A percentile compares a stretch with the other conserved stretches of the same genome.
Evolutionary conservation across 139 green algal genomes (phyloP).

Genomic region (Chlamydomonas applanata): DNA sequence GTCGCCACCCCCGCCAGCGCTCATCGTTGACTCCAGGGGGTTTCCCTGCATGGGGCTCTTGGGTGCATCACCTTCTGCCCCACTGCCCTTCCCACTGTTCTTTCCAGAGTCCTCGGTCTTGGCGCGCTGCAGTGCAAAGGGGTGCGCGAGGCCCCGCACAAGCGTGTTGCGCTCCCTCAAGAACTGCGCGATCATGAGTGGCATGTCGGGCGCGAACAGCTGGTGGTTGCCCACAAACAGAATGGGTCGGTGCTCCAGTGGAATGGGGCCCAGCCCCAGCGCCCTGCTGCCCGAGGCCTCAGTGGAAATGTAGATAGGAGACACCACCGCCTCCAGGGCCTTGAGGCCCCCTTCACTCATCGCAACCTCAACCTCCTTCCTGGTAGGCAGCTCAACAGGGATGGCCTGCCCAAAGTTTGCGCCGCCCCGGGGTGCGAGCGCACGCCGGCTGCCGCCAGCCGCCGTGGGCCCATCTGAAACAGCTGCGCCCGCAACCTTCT

Average conservation of each 20-base stretch:
- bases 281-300: conserved; percentile 35
- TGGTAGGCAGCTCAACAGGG: conserved; percentile 80
- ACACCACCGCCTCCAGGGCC: conserved; percentile 44
- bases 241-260: conserved; percentile 47
- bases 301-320: conserved; percentile 84
- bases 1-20: background rate
- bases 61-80: too few relatives aligned
- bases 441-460: too few relatives aligned
- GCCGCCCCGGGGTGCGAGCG: background rate
- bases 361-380: conserved; percentile 22
- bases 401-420: conserved; percentile 59
- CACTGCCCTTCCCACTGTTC: too few relatives aligned
- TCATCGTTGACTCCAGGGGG: background rate
- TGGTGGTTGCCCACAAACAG: conserved; percentile 96
- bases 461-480: background rate
- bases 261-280: conserved; percentile 20
- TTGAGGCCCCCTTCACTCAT: conserved; percentile 4
- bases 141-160: conserved; percentile 82
- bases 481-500: background rate
- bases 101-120: too few relatives aligned
- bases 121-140: conserved; percentile 33
- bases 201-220: conserved; percentile 79
- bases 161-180: conserved; percentile 51
- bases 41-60: too few relatives aligned
- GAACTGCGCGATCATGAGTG: conserved; percentile 74